Base-by-base conservation (phyloP, 2,329 filamentous ascomycete genomes). In the Colletotrichum simmondsii region DNA sequence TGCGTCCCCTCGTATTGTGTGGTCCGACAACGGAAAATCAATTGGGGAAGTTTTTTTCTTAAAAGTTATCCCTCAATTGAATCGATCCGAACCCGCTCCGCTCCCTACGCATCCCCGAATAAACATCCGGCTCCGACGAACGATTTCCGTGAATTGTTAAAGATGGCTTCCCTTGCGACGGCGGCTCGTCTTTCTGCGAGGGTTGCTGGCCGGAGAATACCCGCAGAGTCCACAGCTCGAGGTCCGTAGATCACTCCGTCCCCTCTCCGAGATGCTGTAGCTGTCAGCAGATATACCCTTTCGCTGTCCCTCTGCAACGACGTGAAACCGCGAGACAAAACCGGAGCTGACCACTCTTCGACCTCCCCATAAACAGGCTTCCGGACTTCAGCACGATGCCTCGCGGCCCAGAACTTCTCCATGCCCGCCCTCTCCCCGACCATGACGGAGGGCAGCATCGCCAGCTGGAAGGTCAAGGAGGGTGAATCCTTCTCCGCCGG, bases 361-460 rank as follows among this genome's bases (percentile, higher is more conserved):
- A 7, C 32, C 28, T 14, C 35, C 22, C 24, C 12, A n/a, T 30
- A 28, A 46, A 58, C 78, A 95, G 93, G 89, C 78, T 91, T 94
- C 81, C 87, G 89, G 76, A 90, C 91, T 54, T 90, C 90, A 68
- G 84, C 91, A 71, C 85, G 88, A 77, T 87, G 86, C 78, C 87
- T 92, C 77, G 94, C 93, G 62, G 95, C 94, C 28, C 92, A 95
- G 76, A 97, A 95, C 84, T 95, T 97, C 85, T 93, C 92, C 68
- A 97, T 97, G 95, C 95, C 95, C 30, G 95, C 95, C 53, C 89
- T 97, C 75, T 97, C 94, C 74, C 95, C 95, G 68, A 97, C 95
- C 70, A 97, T 97, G 95, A 97, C 94, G 75, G 95, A 97, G 84
- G 95, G 95, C 74, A 97, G 95, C 83, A 97, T 97, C 79, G 90